A percentile compares a stretch with the other conserved stretches of the same genome.
phyloP scores from a whole-genome alignment of 768 basidiomycete species.

The Kwoniella dendrophila region DNA sequence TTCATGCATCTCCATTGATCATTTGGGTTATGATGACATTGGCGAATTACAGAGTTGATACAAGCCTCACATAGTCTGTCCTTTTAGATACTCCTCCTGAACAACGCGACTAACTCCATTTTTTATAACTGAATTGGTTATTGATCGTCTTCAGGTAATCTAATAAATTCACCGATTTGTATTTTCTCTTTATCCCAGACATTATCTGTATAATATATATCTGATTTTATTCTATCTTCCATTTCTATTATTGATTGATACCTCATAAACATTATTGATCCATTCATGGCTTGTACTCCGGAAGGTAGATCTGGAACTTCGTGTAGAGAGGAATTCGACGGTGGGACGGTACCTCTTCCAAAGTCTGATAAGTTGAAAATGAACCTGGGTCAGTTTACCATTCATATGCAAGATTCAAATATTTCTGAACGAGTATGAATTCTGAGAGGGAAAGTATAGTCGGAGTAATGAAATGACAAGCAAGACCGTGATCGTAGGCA shows the following conservation, averaged over 20 bases:
- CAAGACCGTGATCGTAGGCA: not conserved
- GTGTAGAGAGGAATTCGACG: slow-evolving; percentile 5
- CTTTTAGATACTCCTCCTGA: not conserved
- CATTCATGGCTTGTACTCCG: slow-evolving; percentile 34
- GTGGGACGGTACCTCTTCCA: slow-evolving; percentile 20
- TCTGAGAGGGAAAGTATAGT: too few species aligned
- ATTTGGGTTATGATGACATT: too few species aligned
- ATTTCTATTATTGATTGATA: slow-evolving; percentile 38
- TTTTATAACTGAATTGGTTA: not conserved
- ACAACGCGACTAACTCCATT: not conserved
- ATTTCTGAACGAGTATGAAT: not conserved
- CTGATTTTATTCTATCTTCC: slow-evolving; percentile 42
- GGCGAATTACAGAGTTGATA: too few species aligned
- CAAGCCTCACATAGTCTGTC: not conserved
- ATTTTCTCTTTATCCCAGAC: slow-evolving; percentile 53
- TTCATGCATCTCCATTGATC: too few species aligned
- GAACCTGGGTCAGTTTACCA: not conserved
- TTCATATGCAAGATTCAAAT: not conserved
- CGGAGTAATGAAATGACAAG: not conserved
- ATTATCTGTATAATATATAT: slow-evolving; percentile 50
- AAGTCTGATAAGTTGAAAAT: slow-evolving; percentile 10
- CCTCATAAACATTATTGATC: slow-evolving; percentile 42
- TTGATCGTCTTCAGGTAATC: slow-evolving; percentile 13
- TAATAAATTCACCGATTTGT: slow-evolving; percentile 42
- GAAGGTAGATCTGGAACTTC: slow-evolving; percentile 18